Conservation (phyloP, 164 flowering plant species). For the Macadamia integrifolia region DNA sequence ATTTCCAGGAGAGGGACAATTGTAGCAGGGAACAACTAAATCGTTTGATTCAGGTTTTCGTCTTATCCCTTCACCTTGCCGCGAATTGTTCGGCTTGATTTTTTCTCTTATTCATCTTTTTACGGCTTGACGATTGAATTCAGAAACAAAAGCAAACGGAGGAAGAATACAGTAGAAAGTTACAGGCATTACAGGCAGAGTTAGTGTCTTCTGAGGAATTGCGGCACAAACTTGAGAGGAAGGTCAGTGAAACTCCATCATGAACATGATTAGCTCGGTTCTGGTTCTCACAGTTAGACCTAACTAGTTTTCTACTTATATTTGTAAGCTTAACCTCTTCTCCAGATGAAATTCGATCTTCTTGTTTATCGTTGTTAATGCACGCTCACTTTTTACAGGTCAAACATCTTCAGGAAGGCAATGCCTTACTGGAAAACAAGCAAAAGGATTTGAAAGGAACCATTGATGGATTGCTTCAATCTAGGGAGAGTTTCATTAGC, state of each 20-base stretch:
- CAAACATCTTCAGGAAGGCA: constrained; percentile 46
- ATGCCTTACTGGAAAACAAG: constrained; percentile 48
- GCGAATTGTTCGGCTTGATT: not conserved
- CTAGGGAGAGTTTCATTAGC: constrained; percentile 42
- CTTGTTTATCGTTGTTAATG: not conserved
- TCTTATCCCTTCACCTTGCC: not conserved
- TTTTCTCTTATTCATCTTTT: not conserved
- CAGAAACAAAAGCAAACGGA: constrained; percentile 54
- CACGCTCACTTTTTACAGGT: constrained; percentile 28
- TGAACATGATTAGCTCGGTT: not conserved
- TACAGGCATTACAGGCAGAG: constrained; percentile 40
- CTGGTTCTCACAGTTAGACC: not conserved
- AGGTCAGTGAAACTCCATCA: constrained; percentile 27
- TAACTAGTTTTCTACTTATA: not conserved
- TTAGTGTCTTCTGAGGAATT: constrained; percentile 33
- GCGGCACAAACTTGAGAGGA: constrained; percentile 38
- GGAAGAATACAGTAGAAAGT: constrained; percentile 38
- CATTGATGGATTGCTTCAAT: constrained; percentile 41
- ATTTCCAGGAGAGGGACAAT: constrained; percentile 40
- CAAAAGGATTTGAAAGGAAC: constrained; percentile 52
- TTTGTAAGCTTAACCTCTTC: too few species aligned
- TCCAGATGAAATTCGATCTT: not conserved
- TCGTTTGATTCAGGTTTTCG: constrained; percentile 34
- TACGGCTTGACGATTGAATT: constrained; percentile 3
- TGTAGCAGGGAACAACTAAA: constrained; percentile 31